Evolutionary conservation across 805 yeast species (phyloP), one percentile per base, ranked within the genome.

Genomic region (Candida boidinii): DNA sequence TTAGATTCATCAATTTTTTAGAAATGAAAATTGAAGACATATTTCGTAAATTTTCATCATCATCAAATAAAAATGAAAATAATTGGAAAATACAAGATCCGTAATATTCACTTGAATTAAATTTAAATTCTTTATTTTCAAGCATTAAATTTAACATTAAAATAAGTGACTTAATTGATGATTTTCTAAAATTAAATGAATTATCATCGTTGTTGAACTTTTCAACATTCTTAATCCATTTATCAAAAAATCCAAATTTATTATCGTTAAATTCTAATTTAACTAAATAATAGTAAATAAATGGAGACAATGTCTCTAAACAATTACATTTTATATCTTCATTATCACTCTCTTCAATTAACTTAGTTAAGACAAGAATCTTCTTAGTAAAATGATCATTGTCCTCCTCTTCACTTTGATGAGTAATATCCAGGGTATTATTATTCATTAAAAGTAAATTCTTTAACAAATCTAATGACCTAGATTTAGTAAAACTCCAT

Each of bases 11-110:
- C 17, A 68, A 48, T 14, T 60, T 37, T 4, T 37, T 23, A 2
- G 64, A 49, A 13, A 76, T 49, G 34, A 60, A 61, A 2, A 42
- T 29, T 0, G 83, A 61, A 0, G 83, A 69, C 2, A 44, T 13
- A 1, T 55, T 53, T 36, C 94, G 60, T 5, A 82, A 55, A 11
- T 66, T 74, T 10, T 64, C 72, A 43, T 80, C 90, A 45, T 84
- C 94, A 52, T 85, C 95, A 33, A 56, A 56, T 17, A 79, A 48
- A 39, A 58, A 64, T 11, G 54, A 48, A 37, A 61, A 62, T 1
- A 66, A 31, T 7, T n/a, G n/a, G n/a, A n/a, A n/a, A 41, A 31
- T n/a, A 48, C 31, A 7, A 39, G 16, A 5, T 39, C 45, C 13
- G 33, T 32, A 11, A 36, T 34, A 22, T 17, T 23, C 3, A 23